Evolutionary conservation across 352 stramenopile species (phyloP).

Genomic region (Plasmopara muralis): DNA sequence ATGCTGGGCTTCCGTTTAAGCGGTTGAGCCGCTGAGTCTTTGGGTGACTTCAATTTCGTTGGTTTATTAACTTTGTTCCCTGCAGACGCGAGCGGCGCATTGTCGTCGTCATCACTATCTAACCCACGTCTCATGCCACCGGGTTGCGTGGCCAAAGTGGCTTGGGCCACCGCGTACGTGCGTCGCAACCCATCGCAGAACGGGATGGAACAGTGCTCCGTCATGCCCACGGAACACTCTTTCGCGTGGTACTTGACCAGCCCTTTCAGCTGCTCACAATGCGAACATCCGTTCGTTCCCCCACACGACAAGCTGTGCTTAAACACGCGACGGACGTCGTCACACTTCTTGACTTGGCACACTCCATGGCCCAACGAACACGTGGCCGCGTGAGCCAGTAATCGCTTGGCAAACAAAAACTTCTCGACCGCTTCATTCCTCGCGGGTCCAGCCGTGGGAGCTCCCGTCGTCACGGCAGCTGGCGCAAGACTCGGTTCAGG

Average conservation of each 20-base stretch:
- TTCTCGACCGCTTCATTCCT: slow-evolving; percentile 72
- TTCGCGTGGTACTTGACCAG: slow-evolving; percentile 83
- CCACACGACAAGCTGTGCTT: slow-evolving; percentile 79
- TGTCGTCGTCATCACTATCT: slow-evolving; percentile 60
- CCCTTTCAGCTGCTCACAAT: slow-evolving; percentile 78
- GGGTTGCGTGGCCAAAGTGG: slow-evolving; percentile 22
- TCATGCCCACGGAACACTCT: slow-evolving; percentile 53
- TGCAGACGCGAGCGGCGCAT: slow-evolving; percentile 59
- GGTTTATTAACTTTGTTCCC: slow-evolving; percentile 62
- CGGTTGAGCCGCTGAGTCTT: slow-evolving; percentile 26
- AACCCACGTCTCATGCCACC: slow-evolving; percentile 6
- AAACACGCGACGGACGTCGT: slow-evolving; percentile 80
- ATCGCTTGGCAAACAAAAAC: slow-evolving; percentile 78
- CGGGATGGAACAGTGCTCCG: slow-evolving; percentile 72
- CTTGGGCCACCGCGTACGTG: slow-evolving; percentile 32
- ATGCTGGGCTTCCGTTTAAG: slow-evolving; percentile 13
- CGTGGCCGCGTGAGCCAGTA: slow-evolving; percentile 68
- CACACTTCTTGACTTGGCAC: slow-evolving; percentile 83
- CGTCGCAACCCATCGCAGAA: slow-evolving; percentile 74
- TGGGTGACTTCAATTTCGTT: slow-evolving; percentile 56
- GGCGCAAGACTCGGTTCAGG: slow-evolving; percentile 12
- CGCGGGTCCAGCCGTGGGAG: slow-evolving; percentile 4
- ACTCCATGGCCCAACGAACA: slow-evolving; percentile 50
- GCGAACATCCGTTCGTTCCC: slow-evolving; percentile 54
- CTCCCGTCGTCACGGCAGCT: slow-evolving; percentile 3